Conservation (phyloP, 116 monocot species). For the Posidonia oceanica region DNA sequence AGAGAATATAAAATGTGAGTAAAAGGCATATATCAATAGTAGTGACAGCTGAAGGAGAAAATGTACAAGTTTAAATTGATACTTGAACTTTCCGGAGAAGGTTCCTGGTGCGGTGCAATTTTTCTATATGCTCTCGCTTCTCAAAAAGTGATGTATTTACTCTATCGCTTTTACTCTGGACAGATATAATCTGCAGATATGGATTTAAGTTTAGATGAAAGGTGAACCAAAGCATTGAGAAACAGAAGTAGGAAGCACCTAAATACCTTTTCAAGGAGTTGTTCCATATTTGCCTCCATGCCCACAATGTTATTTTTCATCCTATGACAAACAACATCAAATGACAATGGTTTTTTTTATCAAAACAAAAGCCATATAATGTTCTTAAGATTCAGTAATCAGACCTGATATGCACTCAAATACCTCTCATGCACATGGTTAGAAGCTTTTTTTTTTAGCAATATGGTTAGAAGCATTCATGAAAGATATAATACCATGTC, state of each 20-base stretch:
- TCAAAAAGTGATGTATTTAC: conserved; percentile 93
- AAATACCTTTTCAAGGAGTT: conserved; percentile 81
- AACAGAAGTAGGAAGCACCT: background rate
- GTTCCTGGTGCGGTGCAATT: conserved; percentile 77
- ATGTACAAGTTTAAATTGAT: conserved; percentile 10
- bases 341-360: background rate
- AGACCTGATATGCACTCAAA: too few species aligned
- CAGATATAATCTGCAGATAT: conserved; percentile 72
- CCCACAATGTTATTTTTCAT: conserved; percentile 98
- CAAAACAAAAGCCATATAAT: too few species aligned
- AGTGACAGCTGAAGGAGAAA: background rate
- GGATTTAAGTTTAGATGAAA: background rate
- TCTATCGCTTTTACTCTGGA: conserved; percentile 81
- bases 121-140: conserved; percentile 93
- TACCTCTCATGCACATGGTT: too few species aligned
- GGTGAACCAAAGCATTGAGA: background rate
- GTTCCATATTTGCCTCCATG: conserved; percentile 97
- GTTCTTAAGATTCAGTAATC: too few species aligned
- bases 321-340: conserved; percentile 23
- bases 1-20: too few species aligned
- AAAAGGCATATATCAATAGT: background rate
- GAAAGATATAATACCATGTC: too few species aligned
- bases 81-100: conserved; percentile 96
- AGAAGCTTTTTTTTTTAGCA: too few species aligned
- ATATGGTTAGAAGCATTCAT: too few species aligned